Conservation (phyloP, 2,329 filamentous ascomycete genomes). For the Knufia petricola region DNA sequence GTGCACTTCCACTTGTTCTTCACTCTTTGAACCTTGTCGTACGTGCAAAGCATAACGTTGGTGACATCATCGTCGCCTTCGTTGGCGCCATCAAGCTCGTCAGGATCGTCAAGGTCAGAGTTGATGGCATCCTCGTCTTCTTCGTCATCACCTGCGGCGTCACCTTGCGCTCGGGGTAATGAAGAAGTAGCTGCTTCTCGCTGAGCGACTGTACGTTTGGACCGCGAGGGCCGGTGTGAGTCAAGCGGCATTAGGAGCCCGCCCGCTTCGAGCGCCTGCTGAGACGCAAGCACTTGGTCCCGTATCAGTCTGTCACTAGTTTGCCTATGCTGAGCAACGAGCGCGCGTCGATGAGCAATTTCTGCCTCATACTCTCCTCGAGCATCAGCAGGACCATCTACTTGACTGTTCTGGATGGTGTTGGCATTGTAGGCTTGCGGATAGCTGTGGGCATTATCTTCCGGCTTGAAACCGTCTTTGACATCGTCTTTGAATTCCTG, state of each 20-base stretch:
- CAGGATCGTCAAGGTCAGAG: conserved; percentile 90
- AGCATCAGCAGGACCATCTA: conserved; percentile 62
- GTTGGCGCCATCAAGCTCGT: conserved; percentile 79
- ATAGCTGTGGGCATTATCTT: not conserved
- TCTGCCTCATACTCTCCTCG: conserved; percentile 45
- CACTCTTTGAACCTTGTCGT: conserved; percentile 96
- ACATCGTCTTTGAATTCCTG: no score
- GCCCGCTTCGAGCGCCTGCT: conserved; percentile 36
- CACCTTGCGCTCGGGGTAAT: conserved; percentile 38
- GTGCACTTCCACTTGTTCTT: conserved; percentile 99
- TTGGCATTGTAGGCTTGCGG: conserved; percentile 28
- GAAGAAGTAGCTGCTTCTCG: conserved; percentile 18
- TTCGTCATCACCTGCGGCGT: conserved; percentile 44
- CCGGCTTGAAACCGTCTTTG: no score
- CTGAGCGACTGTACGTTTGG: conserved; percentile 24
- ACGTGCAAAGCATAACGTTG: conserved; percentile 96
- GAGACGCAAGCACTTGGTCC: conserved; percentile 33
- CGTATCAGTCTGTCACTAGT: conserved; percentile 33
- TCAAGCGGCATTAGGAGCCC: conserved; percentile 36
- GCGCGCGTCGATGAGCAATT: conserved; percentile 34
- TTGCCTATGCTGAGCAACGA: conserved; percentile 28
- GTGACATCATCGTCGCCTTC: conserved; percentile 76
- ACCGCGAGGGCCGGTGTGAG: conserved; percentile 29
- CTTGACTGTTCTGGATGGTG: conserved; percentile 48
- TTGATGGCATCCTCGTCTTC: conserved; percentile 90